phyloP scores from a whole-genome alignment of 768 basidiomycete species.

The Boletus coccyginus region DNA sequence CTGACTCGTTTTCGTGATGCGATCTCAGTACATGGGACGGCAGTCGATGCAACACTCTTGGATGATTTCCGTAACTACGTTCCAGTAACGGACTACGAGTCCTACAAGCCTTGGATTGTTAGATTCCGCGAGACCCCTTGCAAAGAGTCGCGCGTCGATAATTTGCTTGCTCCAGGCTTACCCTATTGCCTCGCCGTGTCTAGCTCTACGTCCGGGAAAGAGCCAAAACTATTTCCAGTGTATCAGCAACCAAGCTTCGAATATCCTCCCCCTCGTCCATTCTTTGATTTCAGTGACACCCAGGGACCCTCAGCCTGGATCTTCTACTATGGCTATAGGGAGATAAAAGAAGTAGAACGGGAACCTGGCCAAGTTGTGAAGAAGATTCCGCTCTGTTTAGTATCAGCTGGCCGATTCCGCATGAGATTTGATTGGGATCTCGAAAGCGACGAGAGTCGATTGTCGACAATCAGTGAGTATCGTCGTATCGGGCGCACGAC shows the following conservation, averaged over 20 bases:
- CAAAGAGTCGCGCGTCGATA: constrained; percentile 5
- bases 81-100: constrained; percentile 10
- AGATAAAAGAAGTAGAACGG: not conserved
- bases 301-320: not conserved
- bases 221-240: constrained; percentile 5
- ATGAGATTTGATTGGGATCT: constrained; percentile 3
- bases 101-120: constrained; percentile 10
- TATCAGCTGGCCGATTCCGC: not conserved
- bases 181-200: constrained; percentile 11
- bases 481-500: no score
- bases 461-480: constrained; percentile 5
- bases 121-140: constrained; percentile 9
- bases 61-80: constrained; percentile 9
- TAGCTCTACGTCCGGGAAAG: constrained; percentile 14
- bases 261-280: not conserved
- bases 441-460: constrained; percentile 9
- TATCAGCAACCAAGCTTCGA: not conserved
- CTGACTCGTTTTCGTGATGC: constrained; percentile 4
- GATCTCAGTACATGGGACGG: not conserved
- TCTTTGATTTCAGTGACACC: not conserved
- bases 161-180: constrained; percentile 15
- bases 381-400: not conserved
- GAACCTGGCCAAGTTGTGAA: not conserved
- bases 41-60: not conserved
- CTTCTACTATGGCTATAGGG: constrained; percentile 3